Conservation (phyloP, 2,329 filamentous ascomycete genomes). For the Paraphaeosphaeria minitans region DNA sequence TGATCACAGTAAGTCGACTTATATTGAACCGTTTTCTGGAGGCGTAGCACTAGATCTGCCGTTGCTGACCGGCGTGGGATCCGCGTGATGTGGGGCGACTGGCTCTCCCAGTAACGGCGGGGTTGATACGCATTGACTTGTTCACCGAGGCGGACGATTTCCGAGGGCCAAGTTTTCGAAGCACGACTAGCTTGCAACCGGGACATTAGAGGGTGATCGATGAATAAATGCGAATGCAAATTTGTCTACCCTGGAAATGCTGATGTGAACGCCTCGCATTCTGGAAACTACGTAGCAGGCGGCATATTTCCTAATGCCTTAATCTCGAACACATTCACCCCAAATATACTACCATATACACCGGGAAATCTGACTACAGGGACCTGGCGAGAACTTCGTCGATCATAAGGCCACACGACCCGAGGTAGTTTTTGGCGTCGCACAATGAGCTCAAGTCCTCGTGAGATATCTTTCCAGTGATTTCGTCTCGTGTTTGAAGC, state of each 20-base stretch:
- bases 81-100: conserved; percentile 42
- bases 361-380: conserved; percentile 24
- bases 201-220: conserved; percentile 27
- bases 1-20: conserved; percentile 25
- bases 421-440: conserved; percentile 58
- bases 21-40: conserved; percentile 33
- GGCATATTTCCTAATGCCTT: conserved; percentile 7
- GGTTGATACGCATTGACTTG: conserved; percentile 27
- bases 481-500: conserved; percentile 47
- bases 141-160: conserved; percentile 21
- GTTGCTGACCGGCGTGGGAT: conserved; percentile 35
- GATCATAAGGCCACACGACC: conserved; percentile 43
- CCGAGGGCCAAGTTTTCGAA: conserved; percentile 16
- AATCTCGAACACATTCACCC: conserved; percentile 15
- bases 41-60: conserved; percentile 35
- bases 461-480: conserved; percentile 51
- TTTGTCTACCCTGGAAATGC: conserved; percentile 22
- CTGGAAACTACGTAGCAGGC: conserved; percentile 17
- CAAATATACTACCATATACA: neutral
- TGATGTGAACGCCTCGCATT: conserved; percentile 21
- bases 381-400: conserved; percentile 41
- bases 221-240: conserved; percentile 18
- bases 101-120: conserved; percentile 30
- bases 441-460: conserved; percentile 59
- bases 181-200: conserved; percentile 20